Base-by-base conservation (phyloP, 1,284 basidiomycete genomes). In the Tylopilus sp. region DNA sequence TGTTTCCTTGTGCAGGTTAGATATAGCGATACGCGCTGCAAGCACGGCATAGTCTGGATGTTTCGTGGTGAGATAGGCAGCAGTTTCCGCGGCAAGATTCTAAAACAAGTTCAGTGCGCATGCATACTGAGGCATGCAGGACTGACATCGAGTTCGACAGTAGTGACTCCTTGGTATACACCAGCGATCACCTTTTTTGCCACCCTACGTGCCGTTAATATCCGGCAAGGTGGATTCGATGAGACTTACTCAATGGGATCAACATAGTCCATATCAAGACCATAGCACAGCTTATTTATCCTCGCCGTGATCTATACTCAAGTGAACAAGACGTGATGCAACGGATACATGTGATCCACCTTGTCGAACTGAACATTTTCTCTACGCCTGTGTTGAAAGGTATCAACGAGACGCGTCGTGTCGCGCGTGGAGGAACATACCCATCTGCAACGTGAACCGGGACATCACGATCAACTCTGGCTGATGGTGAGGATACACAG, bases 1-100 rank as follows among this genome's bases (percentile, higher is more conserved):
- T 30, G 97, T 99, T 74, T 99, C 96, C 70, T 99, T 99, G 81
- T 99, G 97, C 18, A 99, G 75, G 72, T 99, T 99, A 54, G 93
- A 97, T 65, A 99, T 96, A 53, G 96, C 96, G 49, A 99, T 98
- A 57, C 97, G 92, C 13, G 97, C 97, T 11, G 97, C 97, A 51
- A 99, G 89, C 53, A 99, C 88, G 26, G 97, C 96, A 63, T 99
- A 99, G 70, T 99, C 97, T 11, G 95, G 95, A 67, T 96, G 94
- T 59, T 90, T 91, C 28, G 96, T 97, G 3, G 97, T 98, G 59
- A 98, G 86, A 71, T 90, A 97, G 1, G 97, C 97, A 16, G 97
- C 94, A 3, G 97, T 99, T 74, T 99, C 94, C 6, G 95, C 91
- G 1, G 92, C 92, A 40, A 96, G 84, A 68, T 94, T 96, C 89